phyloP scores from a whole-genome alignment of 108 stramenopile genomes.

The Aurantiochytrium sp. region DNA sequence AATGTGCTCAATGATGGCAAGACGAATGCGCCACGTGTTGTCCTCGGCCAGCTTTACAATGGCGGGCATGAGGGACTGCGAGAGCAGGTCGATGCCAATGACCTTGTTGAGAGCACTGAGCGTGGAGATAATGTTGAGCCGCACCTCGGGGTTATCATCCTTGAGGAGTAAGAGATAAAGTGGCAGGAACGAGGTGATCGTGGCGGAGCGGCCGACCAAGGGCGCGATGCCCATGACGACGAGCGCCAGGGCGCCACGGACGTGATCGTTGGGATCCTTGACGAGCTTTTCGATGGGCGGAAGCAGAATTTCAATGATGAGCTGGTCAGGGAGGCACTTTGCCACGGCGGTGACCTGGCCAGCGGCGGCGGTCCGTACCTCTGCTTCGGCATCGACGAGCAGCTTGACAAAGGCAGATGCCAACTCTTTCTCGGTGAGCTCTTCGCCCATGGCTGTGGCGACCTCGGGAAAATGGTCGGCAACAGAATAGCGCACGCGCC shows the following conservation, averaged over 20 bases:
- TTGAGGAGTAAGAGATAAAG: slow-evolving; percentile 82
- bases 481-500: slow-evolving; percentile 26
- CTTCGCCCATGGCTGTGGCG: not conserved
- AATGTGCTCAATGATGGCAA: slow-evolving; percentile 86
- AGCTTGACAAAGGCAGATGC: slow-evolving; percentile 75
- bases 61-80: slow-evolving; percentile 87
- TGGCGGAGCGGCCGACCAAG: slow-evolving; percentile 70
- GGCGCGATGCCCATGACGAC: slow-evolving; percentile 87
- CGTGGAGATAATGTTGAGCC: slow-evolving; percentile 87
- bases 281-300: slow-evolving; percentile 37
- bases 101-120: slow-evolving; percentile 82
- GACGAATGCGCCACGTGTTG: slow-evolving; percentile 89
- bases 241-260: slow-evolving; percentile 75
- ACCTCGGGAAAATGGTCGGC: slow-evolving; percentile 12
- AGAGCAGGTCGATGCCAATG: slow-evolving; percentile 80
- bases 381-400: slow-evolving; percentile 78
- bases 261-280: slow-evolving; percentile 38
- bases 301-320: slow-evolving; percentile 18
- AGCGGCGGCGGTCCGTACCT: slow-evolving; percentile 87
- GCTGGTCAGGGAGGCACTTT: not conserved
- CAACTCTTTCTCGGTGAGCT: slow-evolving; percentile 15
- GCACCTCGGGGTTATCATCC: slow-evolving; percentile 51
- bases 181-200: slow-evolving; percentile 79
- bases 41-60: slow-evolving; percentile 90
- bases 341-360: slow-evolving; percentile 70